phyloP scores from a whole-genome alignment of 2,329 filamentous ascomycete genomes.

The Simplicillium aogashimaense region DNA sequence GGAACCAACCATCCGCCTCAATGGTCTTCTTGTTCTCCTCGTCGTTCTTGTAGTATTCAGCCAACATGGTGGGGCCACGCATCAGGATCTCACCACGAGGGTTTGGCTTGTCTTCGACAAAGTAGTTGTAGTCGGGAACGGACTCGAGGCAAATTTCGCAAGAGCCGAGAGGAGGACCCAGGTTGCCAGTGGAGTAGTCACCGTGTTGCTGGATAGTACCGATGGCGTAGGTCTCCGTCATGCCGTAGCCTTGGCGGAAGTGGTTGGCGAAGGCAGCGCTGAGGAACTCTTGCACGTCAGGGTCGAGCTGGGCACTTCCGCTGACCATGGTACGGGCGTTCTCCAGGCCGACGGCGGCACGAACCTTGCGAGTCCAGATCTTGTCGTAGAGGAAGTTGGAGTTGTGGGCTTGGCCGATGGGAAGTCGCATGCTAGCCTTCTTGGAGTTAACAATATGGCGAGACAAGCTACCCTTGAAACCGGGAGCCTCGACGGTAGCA shows the following conservation, averaged over 20 bases:
- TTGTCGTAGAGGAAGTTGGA: constrained; percentile 71
- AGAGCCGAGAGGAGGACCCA: constrained; percentile 59
- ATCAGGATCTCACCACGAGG: constrained; percentile 86
- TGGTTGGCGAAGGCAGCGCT: constrained; percentile 71
- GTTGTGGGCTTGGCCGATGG: constrained; percentile 64
- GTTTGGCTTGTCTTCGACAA: constrained; percentile 75
- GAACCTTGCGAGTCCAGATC: constrained; percentile 86
- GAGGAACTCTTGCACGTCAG: constrained; percentile 79
- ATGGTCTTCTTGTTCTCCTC: constrained; percentile 79
- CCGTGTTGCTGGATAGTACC: constrained; percentile 55
- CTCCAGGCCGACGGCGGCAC: constrained; percentile 72
- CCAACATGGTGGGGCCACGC: constrained; percentile 69
- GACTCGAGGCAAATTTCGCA: constrained; percentile 74
- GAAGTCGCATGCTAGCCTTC: constrained; percentile 64
- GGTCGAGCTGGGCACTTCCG: constrained; percentile 89
- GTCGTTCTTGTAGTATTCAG: constrained; percentile 81
- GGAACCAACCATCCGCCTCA: constrained; percentile 91
- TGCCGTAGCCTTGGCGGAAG: constrained; percentile 81
- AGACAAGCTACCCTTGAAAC: constrained; percentile 72
- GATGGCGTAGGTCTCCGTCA: constrained; percentile 88
- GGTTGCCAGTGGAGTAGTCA: constrained; percentile 72
- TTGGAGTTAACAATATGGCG: constrained; percentile 74
- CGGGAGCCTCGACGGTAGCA: constrained; percentile 67
- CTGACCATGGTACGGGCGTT: constrained; percentile 66
- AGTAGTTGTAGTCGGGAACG: constrained; percentile 91